phyloP scores from a whole-genome alignment of 2,329 filamentous ascomycete species.

The Aspergillus sp. region DNA sequence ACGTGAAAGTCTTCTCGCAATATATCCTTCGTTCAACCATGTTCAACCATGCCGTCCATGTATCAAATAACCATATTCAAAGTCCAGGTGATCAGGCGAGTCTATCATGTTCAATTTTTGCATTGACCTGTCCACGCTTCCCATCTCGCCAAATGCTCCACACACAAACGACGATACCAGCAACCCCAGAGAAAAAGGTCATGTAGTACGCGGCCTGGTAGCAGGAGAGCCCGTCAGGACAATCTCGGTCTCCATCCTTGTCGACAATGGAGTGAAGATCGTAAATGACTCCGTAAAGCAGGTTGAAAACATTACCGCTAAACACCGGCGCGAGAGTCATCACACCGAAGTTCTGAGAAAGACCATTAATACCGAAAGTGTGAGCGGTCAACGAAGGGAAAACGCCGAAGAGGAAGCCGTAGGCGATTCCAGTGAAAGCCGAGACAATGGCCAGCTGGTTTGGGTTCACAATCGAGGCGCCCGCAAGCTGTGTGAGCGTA shows the following conservation, averaged over 20 bases:
- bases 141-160: constrained; percentile 49
- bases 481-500: constrained; percentile 73
- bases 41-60: not conserved
- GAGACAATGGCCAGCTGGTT: constrained; percentile 76
- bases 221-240: constrained; percentile 74
- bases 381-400: constrained; percentile 88
- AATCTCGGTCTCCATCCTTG: constrained; percentile 69
- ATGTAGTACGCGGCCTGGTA: constrained; percentile 79
- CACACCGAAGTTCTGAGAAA: constrained; percentile 94
- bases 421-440: constrained; percentile 79
- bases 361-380: constrained; percentile 82
- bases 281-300: constrained; percentile 82
- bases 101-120: constrained; percentile 34
- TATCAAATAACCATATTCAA: not conserved
- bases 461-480: constrained; percentile 73
- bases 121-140: constrained; percentile 23
- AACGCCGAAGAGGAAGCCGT: constrained; percentile 91
- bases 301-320: constrained; percentile 87
- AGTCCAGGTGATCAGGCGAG: constrained; percentile 26
- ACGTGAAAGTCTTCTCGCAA: not conserved
- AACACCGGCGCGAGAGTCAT: constrained; percentile 89
- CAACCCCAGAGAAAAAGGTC: constrained; percentile 69
- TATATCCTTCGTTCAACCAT: not conserved
- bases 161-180: constrained; percentile 68
- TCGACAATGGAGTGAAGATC: constrained; percentile 74